These are phyloP conservation scores for Acacia melanoxylon DNA, from an alignment of 306 rosid genomes.

Conservation along the genomic window DNA sequence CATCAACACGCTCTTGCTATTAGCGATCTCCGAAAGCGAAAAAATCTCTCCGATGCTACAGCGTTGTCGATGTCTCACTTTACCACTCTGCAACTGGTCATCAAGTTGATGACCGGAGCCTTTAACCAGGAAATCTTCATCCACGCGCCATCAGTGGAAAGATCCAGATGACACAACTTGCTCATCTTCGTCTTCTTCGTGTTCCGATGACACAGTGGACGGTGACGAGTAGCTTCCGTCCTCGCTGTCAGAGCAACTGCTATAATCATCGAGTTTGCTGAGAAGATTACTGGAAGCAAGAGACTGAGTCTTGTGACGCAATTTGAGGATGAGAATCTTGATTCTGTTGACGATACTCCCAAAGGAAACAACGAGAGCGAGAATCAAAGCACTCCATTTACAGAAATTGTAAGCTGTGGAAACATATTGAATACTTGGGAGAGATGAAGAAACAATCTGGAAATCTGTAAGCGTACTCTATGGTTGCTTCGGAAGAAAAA, in stretches of 20 bases:
- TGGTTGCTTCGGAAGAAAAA: slow-evolving; percentile 13
- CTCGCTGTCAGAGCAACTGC: slow-evolving; percentile 22
- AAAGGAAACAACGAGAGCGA: slow-evolving; percentile 67
- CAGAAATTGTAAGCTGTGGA: slow-evolving; percentile 49
- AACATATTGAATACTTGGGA: slow-evolving; percentile 38
- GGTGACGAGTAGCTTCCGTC: slow-evolving; percentile 25
- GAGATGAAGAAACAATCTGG: slow-evolving; percentile 38
- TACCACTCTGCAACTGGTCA: slow-evolving; percentile 25
- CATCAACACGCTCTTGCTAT: slow-evolving; percentile 71
- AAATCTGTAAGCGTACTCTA: slow-evolving; percentile 73
- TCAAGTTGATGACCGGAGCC: slow-evolving; percentile 37
- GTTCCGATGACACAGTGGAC: slow-evolving; percentile 35
- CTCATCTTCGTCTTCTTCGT: slow-evolving; percentile 34
- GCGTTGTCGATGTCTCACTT: slow-evolving; percentile 37
- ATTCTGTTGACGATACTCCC: slow-evolving; percentile 56
- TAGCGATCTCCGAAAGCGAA: slow-evolving; percentile 59
- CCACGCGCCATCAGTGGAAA: slow-evolving; percentile 21
- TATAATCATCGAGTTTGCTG: slow-evolving; percentile 28
- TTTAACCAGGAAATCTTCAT: slow-evolving; percentile 46
- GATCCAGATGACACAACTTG: slow-evolving; percentile 6
- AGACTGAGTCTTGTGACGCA: slow-evolving; percentile 33
- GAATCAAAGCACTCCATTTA: slow-evolving; percentile 84
- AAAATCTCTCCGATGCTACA: slow-evolving; percentile 51
- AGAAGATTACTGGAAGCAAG: slow-evolving; percentile 30
- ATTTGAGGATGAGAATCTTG: slow-evolving; percentile 43